Base-by-base conservation (phyloP, 345 rosid genomes). In the Populus pruinosa region DNA sequence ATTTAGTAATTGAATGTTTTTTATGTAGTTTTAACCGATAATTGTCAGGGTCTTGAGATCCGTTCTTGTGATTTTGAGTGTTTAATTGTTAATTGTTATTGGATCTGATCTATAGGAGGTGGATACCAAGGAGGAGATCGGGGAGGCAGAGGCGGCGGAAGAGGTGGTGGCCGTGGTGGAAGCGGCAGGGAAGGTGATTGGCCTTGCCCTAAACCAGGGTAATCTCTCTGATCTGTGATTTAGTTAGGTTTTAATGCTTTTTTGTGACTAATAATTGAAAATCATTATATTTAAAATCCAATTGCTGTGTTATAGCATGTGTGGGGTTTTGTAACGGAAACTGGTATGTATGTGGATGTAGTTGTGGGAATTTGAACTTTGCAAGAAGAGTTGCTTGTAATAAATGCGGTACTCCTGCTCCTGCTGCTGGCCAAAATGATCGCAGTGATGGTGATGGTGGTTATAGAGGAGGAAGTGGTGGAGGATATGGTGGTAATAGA, bases 281-380 rank as follows among this genome's bases (percentile, higher is more conserved):
- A 62, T 20, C 49, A 21, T 44, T 31, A 71, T 71, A 33, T 69
- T 21, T 69, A 44, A 43, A 20, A 39, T 35, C 33, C 29, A 59
- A 4, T 10, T 59, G 14, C n/a, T 23, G 5, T 21, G 20, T 21
- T 55, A 35, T 68, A 25, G 38, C 49, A 70, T 18, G 59, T 55
- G 35, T 73, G 66, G 56, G 71, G 44, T 35, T 71, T 67, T 81
- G 80, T 53, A n/a, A 74, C 80, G 78, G 76, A 78, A 67, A 84
- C 70, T 81, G 80, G 80, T 79, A 49, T 44, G 8, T 80, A 72
- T 88, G 78, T 86, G 75, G 80, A 33, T 90, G 84, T 87, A 96
- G 99, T 79, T 94, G 98, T 87, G 99, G 96, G 82, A 96, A 96
- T 87, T 84, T 88, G 88, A 96, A 96, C 86, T 96, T 96, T 82